Percentiles rank a stretch among this genome's conserved stretches.
phyloP scores from a whole-genome alignment of 192 early-diverging fungal species.

The Haplosporangium gracile region DNA sequence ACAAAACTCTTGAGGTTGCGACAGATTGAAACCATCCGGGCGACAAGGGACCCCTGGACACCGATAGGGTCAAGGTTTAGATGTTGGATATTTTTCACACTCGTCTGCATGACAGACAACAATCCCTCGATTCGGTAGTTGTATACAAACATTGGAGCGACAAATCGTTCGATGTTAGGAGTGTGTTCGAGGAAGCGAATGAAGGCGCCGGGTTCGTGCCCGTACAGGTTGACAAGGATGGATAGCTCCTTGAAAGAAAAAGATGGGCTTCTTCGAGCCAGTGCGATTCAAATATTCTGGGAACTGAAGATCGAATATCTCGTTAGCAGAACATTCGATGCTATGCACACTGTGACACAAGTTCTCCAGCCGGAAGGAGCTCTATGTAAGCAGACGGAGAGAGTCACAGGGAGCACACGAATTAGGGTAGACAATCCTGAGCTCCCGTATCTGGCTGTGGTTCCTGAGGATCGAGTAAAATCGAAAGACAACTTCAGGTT shows the following conservation, averaged over 20 bases:
- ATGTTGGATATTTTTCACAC: background rate
- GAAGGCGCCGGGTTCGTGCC: background rate
- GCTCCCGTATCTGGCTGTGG: background rate
- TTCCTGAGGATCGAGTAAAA: constrained; percentile 5
- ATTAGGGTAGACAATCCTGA: background rate
- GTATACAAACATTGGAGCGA: background rate
- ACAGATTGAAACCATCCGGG: background rate
- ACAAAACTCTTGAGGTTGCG: constrained; percentile 7
- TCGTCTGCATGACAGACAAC: background rate
- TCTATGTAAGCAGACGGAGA: background rate
- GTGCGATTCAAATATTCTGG: background rate
- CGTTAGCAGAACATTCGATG: background rate
- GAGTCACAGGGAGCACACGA: background rate
- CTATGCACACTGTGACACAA: background rate
- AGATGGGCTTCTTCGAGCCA: background rate
- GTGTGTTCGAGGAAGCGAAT: background rate
- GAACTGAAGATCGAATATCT: background rate
- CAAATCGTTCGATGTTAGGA: background rate
- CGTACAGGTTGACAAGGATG: background rate
- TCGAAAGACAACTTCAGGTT: background rate
- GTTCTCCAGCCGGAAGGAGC: background rate
- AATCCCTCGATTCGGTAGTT: background rate
- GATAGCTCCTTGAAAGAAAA: background rate
- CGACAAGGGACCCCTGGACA: background rate
- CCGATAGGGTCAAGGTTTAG: background rate